A percentile compares a stretch with the other conserved stretches of the same genome.
Conservation (phyloP, 192 early-diverging fungal genomes). For the Gaertneriomyces sp. region DNA sequence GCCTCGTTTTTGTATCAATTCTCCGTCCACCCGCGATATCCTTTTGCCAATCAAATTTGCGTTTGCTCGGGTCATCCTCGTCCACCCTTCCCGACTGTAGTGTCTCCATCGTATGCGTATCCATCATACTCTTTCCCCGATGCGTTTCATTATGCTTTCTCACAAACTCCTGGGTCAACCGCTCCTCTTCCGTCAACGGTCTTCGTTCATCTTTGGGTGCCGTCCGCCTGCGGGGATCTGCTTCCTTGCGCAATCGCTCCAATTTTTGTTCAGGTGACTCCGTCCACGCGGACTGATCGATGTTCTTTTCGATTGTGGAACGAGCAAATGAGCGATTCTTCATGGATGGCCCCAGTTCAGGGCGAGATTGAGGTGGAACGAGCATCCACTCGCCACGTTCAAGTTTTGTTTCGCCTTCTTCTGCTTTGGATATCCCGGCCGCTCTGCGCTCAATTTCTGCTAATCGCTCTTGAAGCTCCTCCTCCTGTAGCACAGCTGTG, state of each 20-base stretch:
- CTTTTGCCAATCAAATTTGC: conserved; percentile 55
- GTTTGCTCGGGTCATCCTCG: conserved; percentile 46
- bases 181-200: conserved; percentile 27
- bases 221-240: conserved; percentile 21
- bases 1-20: conserved; percentile 43
- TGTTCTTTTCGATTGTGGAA: conserved; percentile 26
- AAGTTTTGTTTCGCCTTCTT: not conserved
- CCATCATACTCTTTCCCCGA: conserved; percentile 43
- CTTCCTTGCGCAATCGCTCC: conserved; percentile 31
- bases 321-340: conserved; percentile 46
- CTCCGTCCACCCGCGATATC: conserved; percentile 50
- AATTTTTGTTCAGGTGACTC: conserved; percentile 54
- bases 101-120: conserved; percentile 39
- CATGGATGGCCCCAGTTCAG: conserved; percentile 24
- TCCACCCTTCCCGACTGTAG: conserved; percentile 43
- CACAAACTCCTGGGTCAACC: conserved; percentile 27
- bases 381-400: conserved; percentile 61
- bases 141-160: conserved; percentile 36
- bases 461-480: conserved; percentile 16
- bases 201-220: conserved; percentile 23
- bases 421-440: not conserved
- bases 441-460: conserved; percentile 25
- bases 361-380: conserved; percentile 51
- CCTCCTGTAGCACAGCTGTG: not conserved
- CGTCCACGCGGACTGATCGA: conserved; percentile 55